Evolutionary conservation across 176 grass and related monocot species (phyloP), one percentile per base, ranked within the genome.

Genomic region (Bonia amplexicaulis): DNA sequence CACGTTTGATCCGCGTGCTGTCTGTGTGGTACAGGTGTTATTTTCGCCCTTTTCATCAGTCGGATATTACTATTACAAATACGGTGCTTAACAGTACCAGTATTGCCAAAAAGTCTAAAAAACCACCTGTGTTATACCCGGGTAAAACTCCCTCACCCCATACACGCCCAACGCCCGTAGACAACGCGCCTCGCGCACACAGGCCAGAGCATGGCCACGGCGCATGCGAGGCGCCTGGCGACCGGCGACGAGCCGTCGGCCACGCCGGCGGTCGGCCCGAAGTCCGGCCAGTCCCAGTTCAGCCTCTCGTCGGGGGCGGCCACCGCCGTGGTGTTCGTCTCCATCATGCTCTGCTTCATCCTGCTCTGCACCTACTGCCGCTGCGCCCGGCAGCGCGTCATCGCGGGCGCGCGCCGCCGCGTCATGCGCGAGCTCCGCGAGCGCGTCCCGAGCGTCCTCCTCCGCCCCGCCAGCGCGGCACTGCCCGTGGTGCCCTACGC

Each of bases 341-440:
- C 90, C 66, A 86, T 92, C 82, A 0, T 92, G 33, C 83, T 86
- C 73, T 89, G 79, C 86, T 89, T 92, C 86, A 86, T 92, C 67
- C 79, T 92, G 40, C 86, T 92, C 79, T 88, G 90, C 90, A 85
- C 87, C 83, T 92, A 92, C 87, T 92, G 88, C 71, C 80, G 85
- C 82, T 88, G 88, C 82, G 78, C 87, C 12, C 76, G 88, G 62
- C 91, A 87, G 75, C 84, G 87, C 16, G 57, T 85, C 77, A 46
- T 90, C 27, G 51, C 57, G 20, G 73, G 44, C 9, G 78, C 76
- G 22, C 91, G 81, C 41, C 23, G 55, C 82, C 91, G 78, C n/a
- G 79, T 74, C 83, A 82, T 79, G 82, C 87, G 79, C 37, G 82
- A 81, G 39, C 60, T 85, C 27, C 15, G 39, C 4, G 53, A 73